Base-by-base conservation (phyloP, 306 rosid genomes). In the Cicer arietinum region DNA sequence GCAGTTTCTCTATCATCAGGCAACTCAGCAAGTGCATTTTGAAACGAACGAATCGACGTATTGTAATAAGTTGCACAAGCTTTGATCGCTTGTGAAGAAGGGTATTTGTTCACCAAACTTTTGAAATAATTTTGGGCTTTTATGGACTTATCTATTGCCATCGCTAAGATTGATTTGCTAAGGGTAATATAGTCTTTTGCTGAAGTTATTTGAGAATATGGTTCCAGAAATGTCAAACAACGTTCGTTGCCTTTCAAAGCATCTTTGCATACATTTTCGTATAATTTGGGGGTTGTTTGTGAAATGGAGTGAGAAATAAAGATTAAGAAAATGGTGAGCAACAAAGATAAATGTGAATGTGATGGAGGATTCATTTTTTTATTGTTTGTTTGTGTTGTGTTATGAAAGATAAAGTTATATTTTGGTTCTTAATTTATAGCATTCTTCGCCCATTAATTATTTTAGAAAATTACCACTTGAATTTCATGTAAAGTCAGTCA, bases 61-160 rank as follows among this genome's bases (percentile, higher is more conserved):
- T 4, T 1, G 39, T 68, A 68, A 30, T 25, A 0, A 0, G 73
- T 68, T 68, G 73, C 59, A 48, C 73, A 68, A 0, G 12, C 1
- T n/a, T 48, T 68, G 9, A 68, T 13, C n/a, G 73, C 46, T 4
- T 13, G 2, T 7, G 59, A 68, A n/a, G 75, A 70, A 52, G 75
- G 64, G 47, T 70, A 37, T 16, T 40, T 53, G 3, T 17, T 17
- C 17, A 18, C 18, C 63, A 51, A 18, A 1, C 0, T 22, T 37
- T 37, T 4, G 0, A 16, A 1, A 1, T 39, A 7, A 41, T 9
- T 16, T 16, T 51, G 74, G 6, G 16, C 47, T 9, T 16, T 9
- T 50, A 6, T 35, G 1, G 37, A 1, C 2, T 22, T 13, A 3
- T 47, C 43, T 67, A 46, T n/a, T 12, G 22, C 57, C 20, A 22